Percentiles rank a stretch among this genome's conserved stretches.
Evolutionary conservation across 73 alveolate species (phyloP).

Genomic region (Tetrahymena elliotti): DNA sequence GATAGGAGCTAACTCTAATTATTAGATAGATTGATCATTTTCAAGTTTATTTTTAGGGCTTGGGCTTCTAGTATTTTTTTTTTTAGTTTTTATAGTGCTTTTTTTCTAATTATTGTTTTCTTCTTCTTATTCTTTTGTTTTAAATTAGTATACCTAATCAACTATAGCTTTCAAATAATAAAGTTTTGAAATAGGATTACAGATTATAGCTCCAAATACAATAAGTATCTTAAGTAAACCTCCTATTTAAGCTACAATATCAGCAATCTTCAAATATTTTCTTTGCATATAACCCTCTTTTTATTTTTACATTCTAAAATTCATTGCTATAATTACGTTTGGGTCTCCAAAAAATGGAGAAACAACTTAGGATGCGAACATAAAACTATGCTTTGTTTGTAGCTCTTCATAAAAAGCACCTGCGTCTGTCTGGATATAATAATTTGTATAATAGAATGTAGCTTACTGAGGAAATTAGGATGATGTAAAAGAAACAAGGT

Average conservation of each 20-base stretch:
- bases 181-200: neutral
- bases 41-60: neutral
- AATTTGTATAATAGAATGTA: neutral
- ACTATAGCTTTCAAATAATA: neutral
- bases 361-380: neutral
- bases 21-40: neutral
- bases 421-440: neutral
- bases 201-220: neutral
- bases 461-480: neutral
- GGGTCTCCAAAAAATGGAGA: neutral
- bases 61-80: neutral
- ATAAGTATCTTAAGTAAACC: neutral
- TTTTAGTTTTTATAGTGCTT: neutral
- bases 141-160: neutral
- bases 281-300: neutral
- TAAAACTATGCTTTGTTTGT: neutral
- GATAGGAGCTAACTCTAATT: neutral
- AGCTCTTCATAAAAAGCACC: neutral
- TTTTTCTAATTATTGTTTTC: neutral
- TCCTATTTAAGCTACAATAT: neutral
- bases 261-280: neutral
- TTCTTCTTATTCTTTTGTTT: neutral
- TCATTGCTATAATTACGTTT: neutral
- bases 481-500: neutral
- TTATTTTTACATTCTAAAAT: neutral